Evolutionary conservation across 768 basidiomycete genomes (phyloP).

Genomic region (Cyathus striatus): DNA sequence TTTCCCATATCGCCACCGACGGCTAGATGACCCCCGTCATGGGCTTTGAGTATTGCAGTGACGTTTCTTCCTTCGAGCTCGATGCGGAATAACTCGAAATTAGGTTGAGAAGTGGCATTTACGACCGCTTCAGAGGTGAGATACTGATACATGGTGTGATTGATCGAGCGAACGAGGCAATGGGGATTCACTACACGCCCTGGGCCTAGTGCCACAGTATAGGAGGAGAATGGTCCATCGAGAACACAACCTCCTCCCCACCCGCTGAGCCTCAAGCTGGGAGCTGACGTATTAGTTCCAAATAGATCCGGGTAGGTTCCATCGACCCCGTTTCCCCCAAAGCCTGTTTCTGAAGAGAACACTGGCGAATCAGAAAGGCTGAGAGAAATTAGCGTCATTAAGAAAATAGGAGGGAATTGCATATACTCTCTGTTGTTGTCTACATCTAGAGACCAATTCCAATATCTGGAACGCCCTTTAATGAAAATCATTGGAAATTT

Average conservation of each 20-base stretch:
- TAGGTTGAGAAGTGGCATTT: background rate
- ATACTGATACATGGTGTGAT: background rate
- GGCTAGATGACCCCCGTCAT: constrained; percentile 1
- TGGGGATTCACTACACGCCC: background rate
- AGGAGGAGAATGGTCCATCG: constrained; percentile 1
- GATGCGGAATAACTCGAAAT: background rate
- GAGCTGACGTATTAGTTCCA: background rate
- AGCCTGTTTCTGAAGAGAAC: constrained; percentile 11
- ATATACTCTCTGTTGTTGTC: constrained; percentile 7
- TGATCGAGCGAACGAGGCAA: constrained; percentile 1
- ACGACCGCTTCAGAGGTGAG: background rate
- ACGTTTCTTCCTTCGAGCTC: constrained; percentile 1
- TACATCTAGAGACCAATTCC: constrained; percentile 13
- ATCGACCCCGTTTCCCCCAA: constrained; percentile 12
- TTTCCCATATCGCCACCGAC: constrained; percentile 3
- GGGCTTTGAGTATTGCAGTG: background rate
- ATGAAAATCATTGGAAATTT: background rate
- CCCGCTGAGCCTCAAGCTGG: background rate
- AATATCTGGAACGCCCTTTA: constrained; percentile 5
- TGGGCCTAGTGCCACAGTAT: background rate
- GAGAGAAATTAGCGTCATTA: background rate
- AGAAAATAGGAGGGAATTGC: background rate
- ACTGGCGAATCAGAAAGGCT: constrained; percentile 11
- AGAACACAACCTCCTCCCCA: constrained; percentile 3
- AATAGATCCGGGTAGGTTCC: constrained; percentile 6